These are phyloP conservation scores for Celoporthe dispersa DNA, from an alignment of 2,329 filamentous ascomycete species.

Conservation along the genomic window DNA sequence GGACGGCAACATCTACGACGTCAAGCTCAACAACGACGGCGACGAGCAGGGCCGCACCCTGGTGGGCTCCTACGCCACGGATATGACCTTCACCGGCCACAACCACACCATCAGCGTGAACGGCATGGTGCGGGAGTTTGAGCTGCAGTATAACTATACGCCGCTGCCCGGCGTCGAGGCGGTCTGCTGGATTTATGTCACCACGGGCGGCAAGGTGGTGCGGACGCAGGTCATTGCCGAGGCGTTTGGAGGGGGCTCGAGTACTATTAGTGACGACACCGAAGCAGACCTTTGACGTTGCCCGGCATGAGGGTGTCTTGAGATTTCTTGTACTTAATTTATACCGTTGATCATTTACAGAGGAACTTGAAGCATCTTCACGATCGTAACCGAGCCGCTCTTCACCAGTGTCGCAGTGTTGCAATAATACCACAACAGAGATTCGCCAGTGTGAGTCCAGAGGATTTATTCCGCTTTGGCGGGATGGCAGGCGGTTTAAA, in stretches of 20 bases:
- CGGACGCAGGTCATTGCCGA: slow-evolving; percentile 58
- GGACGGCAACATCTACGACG: slow-evolving; percentile 58
- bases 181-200: slow-evolving; percentile 53
- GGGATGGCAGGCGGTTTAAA: not conserved
- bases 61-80: slow-evolving; percentile 54
- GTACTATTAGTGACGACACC: slow-evolving; percentile 51
- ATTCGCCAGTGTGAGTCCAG: not conserved
- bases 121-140: slow-evolving; percentile 49
- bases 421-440: not conserved
- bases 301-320: not conserved
- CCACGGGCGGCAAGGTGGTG: slow-evolving; percentile 50
- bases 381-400: not conserved
- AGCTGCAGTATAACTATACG: slow-evolving; percentile 58
- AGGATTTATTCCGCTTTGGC: not conserved
- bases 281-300: slow-evolving; percentile 29
- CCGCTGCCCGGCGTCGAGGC: slow-evolving; percentile 54
- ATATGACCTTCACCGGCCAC: slow-evolving; percentile 61
- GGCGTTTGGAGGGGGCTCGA: slow-evolving; percentile 55
- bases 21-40: slow-evolving; percentile 58
- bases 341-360: no score
- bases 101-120: slow-evolving; percentile 51
- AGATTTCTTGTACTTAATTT: not conserved
- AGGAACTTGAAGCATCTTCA: not conserved
- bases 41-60: slow-evolving; percentile 46
- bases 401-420: not conserved